Percentiles rank a stretch among this genome's conserved stretches.
Conservation (phyloP, 306 rosid species). For the Lablab purpureus region DNA sequence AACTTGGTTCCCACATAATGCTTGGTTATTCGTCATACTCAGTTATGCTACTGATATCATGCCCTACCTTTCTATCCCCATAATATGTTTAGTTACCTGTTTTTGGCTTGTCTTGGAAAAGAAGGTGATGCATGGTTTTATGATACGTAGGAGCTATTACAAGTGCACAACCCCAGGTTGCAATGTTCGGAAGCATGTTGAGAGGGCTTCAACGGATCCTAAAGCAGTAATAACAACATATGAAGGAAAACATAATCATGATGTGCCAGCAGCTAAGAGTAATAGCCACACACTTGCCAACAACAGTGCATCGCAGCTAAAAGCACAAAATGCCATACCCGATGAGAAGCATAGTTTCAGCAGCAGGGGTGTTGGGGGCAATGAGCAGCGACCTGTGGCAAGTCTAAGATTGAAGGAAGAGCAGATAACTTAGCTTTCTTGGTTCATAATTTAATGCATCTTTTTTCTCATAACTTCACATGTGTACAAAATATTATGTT, state of each 20-base stretch:
- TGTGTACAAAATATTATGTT: background rate
- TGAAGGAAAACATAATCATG: conserved; percentile 81
- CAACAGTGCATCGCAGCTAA: conserved; percentile 48
- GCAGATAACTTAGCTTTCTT: conserved; percentile 44
- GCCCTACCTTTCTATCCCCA: background rate
- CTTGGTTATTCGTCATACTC: background rate
- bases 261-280: conserved; percentile 69
- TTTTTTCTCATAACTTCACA: background rate
- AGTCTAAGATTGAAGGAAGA: conserved; percentile 69
- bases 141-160: conserved; percentile 72
- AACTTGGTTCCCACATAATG: too few relatives aligned
- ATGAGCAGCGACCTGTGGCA: conserved; percentile 53
- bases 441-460: background rate
- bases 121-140: conserved; percentile 27
- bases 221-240: conserved; percentile 58
- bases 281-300: conserved; percentile 65
- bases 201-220: conserved; percentile 36
- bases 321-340: conserved; percentile 45
- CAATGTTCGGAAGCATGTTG: conserved; percentile 77
- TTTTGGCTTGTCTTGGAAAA: background rate
- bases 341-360: conserved; percentile 44
- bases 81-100: background rate
- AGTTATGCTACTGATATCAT: background rate
- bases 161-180: conserved; percentile 75
- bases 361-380: conserved; percentile 47